Percentiles rank a stretch among this genome's conserved stretches.
phyloP scores from a whole-genome alignment of 352 stramenopile genomes.

The Globisporangium spinosum region DNA sequence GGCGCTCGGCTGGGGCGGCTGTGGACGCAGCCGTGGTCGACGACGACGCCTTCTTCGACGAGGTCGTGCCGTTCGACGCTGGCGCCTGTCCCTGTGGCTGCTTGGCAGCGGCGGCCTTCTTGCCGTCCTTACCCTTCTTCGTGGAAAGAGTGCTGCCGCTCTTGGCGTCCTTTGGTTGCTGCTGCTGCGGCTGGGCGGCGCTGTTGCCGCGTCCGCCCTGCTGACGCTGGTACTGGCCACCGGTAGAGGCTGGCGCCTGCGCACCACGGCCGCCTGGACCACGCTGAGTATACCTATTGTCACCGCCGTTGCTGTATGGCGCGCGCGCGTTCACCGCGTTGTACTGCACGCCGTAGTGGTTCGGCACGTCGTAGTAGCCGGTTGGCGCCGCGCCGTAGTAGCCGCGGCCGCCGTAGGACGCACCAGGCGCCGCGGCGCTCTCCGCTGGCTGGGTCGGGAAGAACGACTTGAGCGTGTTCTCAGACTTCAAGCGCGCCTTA shows the following conservation, averaged over 20 bases:
- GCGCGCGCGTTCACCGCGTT: slow-evolving; percentile 34
- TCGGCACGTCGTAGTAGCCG: slow-evolving; percentile 68
- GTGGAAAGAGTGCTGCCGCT: slow-evolving; percentile 40
- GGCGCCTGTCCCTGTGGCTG: slow-evolving; percentile 26
- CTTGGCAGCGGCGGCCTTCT: slow-evolving; percentile 28
- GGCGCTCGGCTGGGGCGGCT: slow-evolving; percentile 37
- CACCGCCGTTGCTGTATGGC: slow-evolving; percentile 39
- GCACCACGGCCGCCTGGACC: slow-evolving; percentile 20
- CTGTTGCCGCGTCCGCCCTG: slow-evolving; percentile 27
- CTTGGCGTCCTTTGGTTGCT: slow-evolving; percentile 41
- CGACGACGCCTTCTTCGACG: slow-evolving; percentile 28
- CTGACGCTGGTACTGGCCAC: slow-evolving; percentile 24
- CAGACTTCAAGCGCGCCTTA: slow-evolving; percentile 90
- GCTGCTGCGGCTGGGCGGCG: slow-evolving; percentile 22
- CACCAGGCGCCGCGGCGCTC: slow-evolving; percentile 35
- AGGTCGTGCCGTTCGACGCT: slow-evolving; percentile 19
- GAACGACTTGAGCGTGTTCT: slow-evolving; percentile 91
- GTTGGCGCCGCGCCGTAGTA: slow-evolving; percentile 60
- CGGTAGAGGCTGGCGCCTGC: slow-evolving; percentile 13
- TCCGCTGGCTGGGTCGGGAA: slow-evolving; percentile 74
- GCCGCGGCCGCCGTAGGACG: slow-evolving; percentile 50
- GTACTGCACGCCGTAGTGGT: slow-evolving; percentile 55
- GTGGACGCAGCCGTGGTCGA: not conserved
- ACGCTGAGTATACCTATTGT: slow-evolving; percentile 37
- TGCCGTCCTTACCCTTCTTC: slow-evolving; percentile 71